Evolutionary conservation across 2,329 filamentous ascomycete species (phyloP).

Genomic region (Fusarium pilosicola): DNA sequence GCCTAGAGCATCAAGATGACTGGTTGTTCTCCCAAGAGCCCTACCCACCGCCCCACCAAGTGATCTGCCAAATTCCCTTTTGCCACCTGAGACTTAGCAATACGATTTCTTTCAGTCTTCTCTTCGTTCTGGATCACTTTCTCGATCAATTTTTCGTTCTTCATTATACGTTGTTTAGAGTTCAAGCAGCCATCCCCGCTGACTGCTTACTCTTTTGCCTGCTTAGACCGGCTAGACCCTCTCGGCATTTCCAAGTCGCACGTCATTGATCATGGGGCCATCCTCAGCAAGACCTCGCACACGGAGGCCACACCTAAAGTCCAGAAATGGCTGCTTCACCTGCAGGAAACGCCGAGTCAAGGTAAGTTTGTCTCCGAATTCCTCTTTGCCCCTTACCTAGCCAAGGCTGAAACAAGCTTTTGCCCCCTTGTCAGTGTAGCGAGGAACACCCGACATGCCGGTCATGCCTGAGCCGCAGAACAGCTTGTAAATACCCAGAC

Average conservation of each 20-base stretch:
- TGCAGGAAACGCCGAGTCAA: neutral
- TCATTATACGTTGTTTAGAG: accelerated
- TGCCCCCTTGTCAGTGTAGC: neutral
- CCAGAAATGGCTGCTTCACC: neutral
- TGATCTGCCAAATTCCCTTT: neutral
- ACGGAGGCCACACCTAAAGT: neutral
- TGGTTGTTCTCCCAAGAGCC: neutral
- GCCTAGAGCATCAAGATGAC: neutral
- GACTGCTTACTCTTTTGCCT: accelerated
- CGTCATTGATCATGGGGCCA: neutral
- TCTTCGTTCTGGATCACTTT: neutral
- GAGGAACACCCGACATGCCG: neutral
- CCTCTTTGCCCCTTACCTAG: accelerated
- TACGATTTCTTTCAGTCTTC: neutral
- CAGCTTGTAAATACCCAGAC: neutral
- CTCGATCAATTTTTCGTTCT: neutral
- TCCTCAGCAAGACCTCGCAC: neutral
- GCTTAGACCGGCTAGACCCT: neutral
- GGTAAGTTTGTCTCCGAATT: neutral
- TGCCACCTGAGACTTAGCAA: accelerated
- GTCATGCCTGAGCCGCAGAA: neutral
- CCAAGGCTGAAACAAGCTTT: neutral
- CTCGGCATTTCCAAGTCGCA: neutral
- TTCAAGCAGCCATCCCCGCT: neutral
- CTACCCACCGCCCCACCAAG: neutral